Conservation (phyloP, 2,329 filamentous ascomycete species). For the Botrytis paeoniae region DNA sequence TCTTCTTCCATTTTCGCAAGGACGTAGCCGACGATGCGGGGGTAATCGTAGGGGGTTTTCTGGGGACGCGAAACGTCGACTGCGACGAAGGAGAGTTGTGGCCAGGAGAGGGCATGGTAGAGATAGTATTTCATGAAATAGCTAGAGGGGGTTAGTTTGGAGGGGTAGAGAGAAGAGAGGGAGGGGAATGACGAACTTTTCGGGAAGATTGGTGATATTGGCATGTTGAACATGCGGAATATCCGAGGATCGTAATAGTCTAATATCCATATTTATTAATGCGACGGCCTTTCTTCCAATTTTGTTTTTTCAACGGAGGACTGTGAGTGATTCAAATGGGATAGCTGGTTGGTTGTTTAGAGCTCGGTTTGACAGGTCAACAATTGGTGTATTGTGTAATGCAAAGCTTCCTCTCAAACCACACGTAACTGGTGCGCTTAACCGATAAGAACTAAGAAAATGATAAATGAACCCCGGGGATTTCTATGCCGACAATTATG, state of each 20-base stretch:
- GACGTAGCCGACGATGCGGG: slow-evolving; percentile 98
- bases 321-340: not conserved
- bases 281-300: not conserved
- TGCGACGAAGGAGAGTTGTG: slow-evolving; percentile 93
- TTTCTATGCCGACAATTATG: slow-evolving; percentile 9
- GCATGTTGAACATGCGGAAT: slow-evolving; percentile 93
- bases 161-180: not conserved
- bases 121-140: slow-evolving; percentile 99
- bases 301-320: not conserved
- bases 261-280: slow-evolving; percentile 73
- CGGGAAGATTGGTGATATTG: slow-evolving; percentile 97
- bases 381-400: not conserved
- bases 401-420: not conserved
- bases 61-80: slow-evolving; percentile 82
- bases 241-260: slow-evolving; percentile 76
- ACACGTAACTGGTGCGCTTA: not conserved
- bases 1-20: slow-evolving; percentile 99
- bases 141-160: slow-evolving; percentile 32
- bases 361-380: not conserved
- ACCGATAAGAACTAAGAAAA: not conserved
- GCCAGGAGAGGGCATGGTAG: slow-evolving; percentile 98
- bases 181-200: slow-evolving; percentile 55
- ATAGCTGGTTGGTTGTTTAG: not conserved
- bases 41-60: slow-evolving; percentile 79
- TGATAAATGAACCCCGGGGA: slow-evolving; percentile 2